Conservation (phyloP, 768 basidiomycete genomes). For the Obba rivulosa region DNA sequence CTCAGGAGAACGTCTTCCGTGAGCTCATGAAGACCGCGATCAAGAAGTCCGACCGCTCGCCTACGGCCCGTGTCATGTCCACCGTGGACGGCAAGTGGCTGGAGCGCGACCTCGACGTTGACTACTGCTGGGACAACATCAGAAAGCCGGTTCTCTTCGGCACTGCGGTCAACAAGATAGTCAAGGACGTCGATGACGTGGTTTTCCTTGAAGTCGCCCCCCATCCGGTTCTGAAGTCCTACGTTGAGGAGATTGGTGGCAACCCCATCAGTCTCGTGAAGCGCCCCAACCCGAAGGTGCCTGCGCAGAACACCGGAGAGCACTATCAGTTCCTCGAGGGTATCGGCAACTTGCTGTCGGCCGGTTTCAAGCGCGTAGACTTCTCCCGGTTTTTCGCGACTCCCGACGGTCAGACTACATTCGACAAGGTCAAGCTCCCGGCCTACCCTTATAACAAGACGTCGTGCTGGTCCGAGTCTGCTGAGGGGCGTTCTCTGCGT, state of each 20-base stretch:
- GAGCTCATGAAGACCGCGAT: constrained; percentile 6
- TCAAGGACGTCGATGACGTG: constrained; percentile 24
- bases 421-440: constrained; percentile 22
- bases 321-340: constrained; percentile 29
- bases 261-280: constrained; percentile 24
- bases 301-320: constrained; percentile 28
- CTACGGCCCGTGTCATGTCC: constrained; percentile 28
- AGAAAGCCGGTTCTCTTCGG: constrained; percentile 31
- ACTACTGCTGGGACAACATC: constrained; percentile 33
- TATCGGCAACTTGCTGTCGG: constrained; percentile 24
- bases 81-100: constrained; percentile 30
- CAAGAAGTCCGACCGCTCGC: constrained; percentile 1
- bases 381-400: constrained; percentile 22
- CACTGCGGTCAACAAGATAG: constrained; percentile 26
- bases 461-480: constrained; percentile 23
- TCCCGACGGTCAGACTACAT: constrained; percentile 11
- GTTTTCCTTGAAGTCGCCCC: constrained; percentile 28
- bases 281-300: constrained; percentile 27
- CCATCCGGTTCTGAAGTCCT: constrained; percentile 30
- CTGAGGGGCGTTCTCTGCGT: constrained; percentile 18
- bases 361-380: constrained; percentile 26
- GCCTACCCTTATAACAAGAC: constrained; percentile 27
- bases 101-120: constrained; percentile 17
- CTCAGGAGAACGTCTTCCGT: constrained; percentile 28
- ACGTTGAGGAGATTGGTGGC: constrained; percentile 30